phyloP scores from a whole-genome alignment of 108 stramenopile genomes.

The Pseudonitzschia delicatissima region DNA sequence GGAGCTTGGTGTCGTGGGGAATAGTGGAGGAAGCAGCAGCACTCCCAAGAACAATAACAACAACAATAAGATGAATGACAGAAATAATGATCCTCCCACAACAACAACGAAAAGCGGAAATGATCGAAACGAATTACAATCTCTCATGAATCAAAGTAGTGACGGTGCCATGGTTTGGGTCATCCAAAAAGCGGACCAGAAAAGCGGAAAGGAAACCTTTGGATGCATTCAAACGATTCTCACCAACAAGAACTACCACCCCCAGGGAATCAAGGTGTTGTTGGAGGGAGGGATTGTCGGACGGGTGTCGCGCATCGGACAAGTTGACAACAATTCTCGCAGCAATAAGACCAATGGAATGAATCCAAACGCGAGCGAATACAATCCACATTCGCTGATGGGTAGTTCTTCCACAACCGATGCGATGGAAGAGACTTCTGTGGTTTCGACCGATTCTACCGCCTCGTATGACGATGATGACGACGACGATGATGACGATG shows the following conservation, averaged over 20 bases:
- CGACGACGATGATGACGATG: constrained; percentile 22
- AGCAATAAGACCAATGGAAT: not conserved
- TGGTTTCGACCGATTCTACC: not conserved
- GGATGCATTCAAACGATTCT: no score
- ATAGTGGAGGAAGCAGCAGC: not conserved
- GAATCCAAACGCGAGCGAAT: not conserved
- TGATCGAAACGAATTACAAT: no score
- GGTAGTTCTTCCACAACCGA: not conserved
- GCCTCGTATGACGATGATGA: not conserved
- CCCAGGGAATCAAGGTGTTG: no score
- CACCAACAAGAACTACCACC: no score
- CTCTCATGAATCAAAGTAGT: no score
- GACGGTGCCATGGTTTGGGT: no score
- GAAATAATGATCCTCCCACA: no score
- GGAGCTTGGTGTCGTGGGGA: constrained; percentile 44
- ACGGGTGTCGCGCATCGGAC: no score
- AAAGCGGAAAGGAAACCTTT: no score
- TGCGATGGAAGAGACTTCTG: constrained; percentile 5
- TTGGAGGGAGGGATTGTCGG: no score
- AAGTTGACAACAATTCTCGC: not conserved
- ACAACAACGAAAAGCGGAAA: no score
- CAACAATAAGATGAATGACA: not conserved
- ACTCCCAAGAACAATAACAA: not conserved
- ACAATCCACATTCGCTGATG: not conserved
- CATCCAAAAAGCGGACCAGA: no score